Base-by-base conservation (phyloP, 1,284 basidiomycete genomes). In the Sporisorium iseilematis-ciliati region DNA sequence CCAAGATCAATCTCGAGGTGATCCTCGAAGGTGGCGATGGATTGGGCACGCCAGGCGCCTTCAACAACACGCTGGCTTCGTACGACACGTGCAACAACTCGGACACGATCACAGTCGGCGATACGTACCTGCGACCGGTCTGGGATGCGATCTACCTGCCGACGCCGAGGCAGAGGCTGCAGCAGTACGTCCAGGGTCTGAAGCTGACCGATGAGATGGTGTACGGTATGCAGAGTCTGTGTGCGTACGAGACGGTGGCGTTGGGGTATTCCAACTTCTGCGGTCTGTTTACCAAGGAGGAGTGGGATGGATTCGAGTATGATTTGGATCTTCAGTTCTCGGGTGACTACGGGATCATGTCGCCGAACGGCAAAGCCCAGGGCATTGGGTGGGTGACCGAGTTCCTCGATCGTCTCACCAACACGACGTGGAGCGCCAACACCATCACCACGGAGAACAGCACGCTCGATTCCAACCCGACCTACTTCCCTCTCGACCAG, bases 281-380 rank as follows among this genome's bases (percentile, higher is more conserved):
- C 79, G 89, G 90, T 60, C 87, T 97, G 0, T 97, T 97, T 86
- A 94, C 92, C 0, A 88, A 92, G 82, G 90, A 92, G 50, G 94
- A 97, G 85, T 94, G 93, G 91, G 89, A 91, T 76, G 93, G 92
- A 7, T 95, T 93, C 50, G 78, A 82, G 55, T 82, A 81, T 84
- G 89, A 93, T 82, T 93, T 95, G 58, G 77, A 79, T 25, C 65
- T 83, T 5, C 63, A 79, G 52, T 79, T 78, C 46, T 55, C 57
- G 8, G 77, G 80, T 14, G 89, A 91, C 80, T 91, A 91, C 11
- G 92, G 91, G 0, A 92, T 91, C 80, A 93, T 93, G 20, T 91
- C 90, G 2, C 93, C 94, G 0, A 89, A 92, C 20, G 89, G 89
- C 2, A 90, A 90, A 10, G 91, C 91, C 1, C 91, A 92, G 81